Base-by-base conservation (phyloP, 2,329 filamentous ascomycete genomes). In the Cryphonectria carpinicola region DNA sequence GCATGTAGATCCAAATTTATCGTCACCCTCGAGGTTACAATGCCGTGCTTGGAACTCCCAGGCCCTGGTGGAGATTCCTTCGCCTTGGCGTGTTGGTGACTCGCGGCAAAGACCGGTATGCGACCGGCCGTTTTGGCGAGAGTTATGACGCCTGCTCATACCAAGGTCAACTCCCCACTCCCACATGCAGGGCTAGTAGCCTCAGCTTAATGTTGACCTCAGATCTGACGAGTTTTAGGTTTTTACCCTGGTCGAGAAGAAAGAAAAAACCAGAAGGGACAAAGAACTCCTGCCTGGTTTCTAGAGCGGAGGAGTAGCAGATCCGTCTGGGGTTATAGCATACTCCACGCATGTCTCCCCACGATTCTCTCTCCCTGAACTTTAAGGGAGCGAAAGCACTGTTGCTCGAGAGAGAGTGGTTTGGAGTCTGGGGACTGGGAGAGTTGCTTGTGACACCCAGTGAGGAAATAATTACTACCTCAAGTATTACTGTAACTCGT, bases 61-160 rank as follows among this genome's bases (percentile, higher is more conserved):
- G 54, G 25, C 22, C 58, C 35, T 61, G 58, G 19, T 39, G 35
- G 58, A 35, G 54, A 58, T 19, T 58, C 13, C 25, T 35, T 58
- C 25, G 32, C 54, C 54, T 32, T 32, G 7, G 54, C 35, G 58
- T 10, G 19, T 39, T n/a, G 22, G 17, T 39, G 32, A 61, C 58
- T 61, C 58, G 35, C 22, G 58, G 58, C 58, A 17, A 46, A 46
- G 39, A 25, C 61, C 61, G 61, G 37, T 39, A 14, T 64, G 39
- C 37, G 32, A 39, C 61, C 61, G 61, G 25, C 61, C 32, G 37
- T 46, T 64, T 64, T 41, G 39, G 61, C 61, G 61, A 64, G 35
- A 28, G n/a, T 43, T 64, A 17, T 64, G 61, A 64, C 61, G 61
- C 61, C 61, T n/a, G 41, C 19, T 46, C 11, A 32, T 6, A 10